Base-by-base conservation (phyloP, 257 asterid species). In the Apocynum venetum region DNA sequence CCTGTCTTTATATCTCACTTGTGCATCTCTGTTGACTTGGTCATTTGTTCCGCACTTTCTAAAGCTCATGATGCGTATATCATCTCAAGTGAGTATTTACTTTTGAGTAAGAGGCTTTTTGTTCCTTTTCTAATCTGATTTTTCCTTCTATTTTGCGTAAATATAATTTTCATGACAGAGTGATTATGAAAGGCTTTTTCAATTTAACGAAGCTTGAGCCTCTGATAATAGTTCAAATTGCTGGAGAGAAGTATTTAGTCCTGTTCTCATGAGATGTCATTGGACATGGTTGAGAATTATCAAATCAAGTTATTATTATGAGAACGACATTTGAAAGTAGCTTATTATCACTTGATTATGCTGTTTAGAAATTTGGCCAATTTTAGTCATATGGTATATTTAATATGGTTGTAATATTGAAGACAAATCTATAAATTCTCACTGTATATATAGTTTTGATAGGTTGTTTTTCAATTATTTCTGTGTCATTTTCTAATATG, bases 1-100 rank as follows among this genome's bases (percentile, higher is more conserved):
- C 80, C 72, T 94, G 70, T 87, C 87, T 78, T 65, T 87, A 72
- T 94, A 77, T 85, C 94, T 94, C n/a, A 83, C 81, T 38, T 85
- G 81, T 87, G 97, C 97, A 74, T 87, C 98, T 44, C 57, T 87
- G 57, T 76, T 94, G 87, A 87, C 97, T 79, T 91, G 98, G 97
- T 85, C 86, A 53, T 91, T 92, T 77, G 92, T 92, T 83, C 97
- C 97, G 17, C 91, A 91, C 74, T 85, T 94, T 85, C 82, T 92
- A 71, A 94, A 92, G 96, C 83, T 94, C 85, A 94, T 92, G 98
- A 89, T 89, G 83, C 88, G 84, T 40, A 68, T 94, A 72, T 92
- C 98, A 64, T 84, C 96, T 80, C 96, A 92, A 86, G 98, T 94
- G 82, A 91, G 95, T 86, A 55, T 74, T 53, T 43, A 38, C 66